These are phyloP conservation scores for Drechslerella dactyloides DNA, from an alignment of 2,329 filamentous ascomycete species.

Conservation along the genomic window DNA sequence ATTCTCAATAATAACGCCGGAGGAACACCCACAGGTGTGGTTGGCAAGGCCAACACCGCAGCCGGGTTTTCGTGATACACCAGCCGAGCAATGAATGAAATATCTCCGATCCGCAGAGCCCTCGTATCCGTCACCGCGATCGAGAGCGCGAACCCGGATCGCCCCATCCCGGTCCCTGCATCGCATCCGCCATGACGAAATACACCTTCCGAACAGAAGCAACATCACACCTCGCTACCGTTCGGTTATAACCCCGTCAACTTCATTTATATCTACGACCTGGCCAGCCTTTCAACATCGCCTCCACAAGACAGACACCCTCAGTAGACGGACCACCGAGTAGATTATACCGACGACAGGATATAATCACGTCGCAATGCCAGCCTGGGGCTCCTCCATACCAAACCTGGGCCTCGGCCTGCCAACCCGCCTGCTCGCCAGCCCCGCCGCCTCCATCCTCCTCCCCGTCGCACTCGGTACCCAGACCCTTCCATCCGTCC, in stretches of 20 bases:
- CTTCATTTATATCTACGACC: neutral
- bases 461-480: constrained; percentile 75
- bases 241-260: neutral
- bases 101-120: no score
- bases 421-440: constrained; percentile 73
- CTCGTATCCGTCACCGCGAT: no score
- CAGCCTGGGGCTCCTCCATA: constrained; percentile 26
- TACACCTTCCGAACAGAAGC: constrained; percentile 30
- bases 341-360: no score
- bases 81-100: no score
- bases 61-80: no score
- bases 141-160: neutral
- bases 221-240: neutral
- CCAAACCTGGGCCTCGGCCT: constrained; percentile 58
- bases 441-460: constrained; percentile 74
- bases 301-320: no score
- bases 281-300: neutral
- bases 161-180: constrained; percentile 11
- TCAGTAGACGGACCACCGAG: no score
- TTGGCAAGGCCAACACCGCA: no score
- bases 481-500: constrained; percentile 74
- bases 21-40: no score
- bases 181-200: constrained; percentile 48
- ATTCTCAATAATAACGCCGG: no score
- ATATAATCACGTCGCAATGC: constrained; percentile 17